Percentiles rank a stretch among this genome's conserved stretches.
These are phyloP conservation scores for Thymus mandschuricus DNA, from an alignment of 257 asterid genomes.

Conservation along the genomic window DNA sequence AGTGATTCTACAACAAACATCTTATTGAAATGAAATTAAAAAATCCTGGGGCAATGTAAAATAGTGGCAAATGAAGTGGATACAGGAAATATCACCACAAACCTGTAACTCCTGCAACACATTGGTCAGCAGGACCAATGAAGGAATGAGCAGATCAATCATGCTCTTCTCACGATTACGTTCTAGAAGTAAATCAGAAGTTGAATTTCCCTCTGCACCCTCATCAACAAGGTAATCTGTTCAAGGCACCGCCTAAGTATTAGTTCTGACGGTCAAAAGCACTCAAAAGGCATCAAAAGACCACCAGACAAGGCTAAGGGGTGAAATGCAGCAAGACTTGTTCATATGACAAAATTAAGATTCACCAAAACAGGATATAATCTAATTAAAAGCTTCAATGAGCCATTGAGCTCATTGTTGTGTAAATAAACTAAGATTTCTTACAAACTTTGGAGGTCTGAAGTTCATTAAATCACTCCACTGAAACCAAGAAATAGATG, in stretches of 20 bases:
- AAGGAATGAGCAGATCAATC: constrained; percentile 81
- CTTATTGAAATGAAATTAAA: constrained; percentile 21
- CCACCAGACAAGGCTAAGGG: constrained; percentile 2
- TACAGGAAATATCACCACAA: constrained; percentile 21
- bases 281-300: constrained; percentile 26
- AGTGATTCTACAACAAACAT: constrained; percentile 21
- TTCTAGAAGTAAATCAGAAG: constrained; percentile 89
- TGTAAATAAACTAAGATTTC: background rate
- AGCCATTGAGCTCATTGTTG: background rate
- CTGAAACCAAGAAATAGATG: background rate
- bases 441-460: too few relatives aligned
- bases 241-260: constrained; percentile 36
- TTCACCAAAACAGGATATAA: background rate
- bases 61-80: constrained; percentile 4
- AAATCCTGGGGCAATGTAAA: constrained; percentile 2
- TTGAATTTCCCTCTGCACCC: constrained; percentile 85
- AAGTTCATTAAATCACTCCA: background rate
- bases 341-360: background rate
- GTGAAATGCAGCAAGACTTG: background rate
- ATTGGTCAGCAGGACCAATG: constrained; percentile 77
- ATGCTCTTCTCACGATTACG: constrained; percentile 93
- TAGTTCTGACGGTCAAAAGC: constrained; percentile 22
- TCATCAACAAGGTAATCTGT: constrained; percentile 98
- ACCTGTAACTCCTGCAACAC: constrained; percentile 86
- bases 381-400: background rate